Evolutionary conservation across 192 early-diverging fungal species (phyloP).

Genomic region (Endogone sp.): DNA sequence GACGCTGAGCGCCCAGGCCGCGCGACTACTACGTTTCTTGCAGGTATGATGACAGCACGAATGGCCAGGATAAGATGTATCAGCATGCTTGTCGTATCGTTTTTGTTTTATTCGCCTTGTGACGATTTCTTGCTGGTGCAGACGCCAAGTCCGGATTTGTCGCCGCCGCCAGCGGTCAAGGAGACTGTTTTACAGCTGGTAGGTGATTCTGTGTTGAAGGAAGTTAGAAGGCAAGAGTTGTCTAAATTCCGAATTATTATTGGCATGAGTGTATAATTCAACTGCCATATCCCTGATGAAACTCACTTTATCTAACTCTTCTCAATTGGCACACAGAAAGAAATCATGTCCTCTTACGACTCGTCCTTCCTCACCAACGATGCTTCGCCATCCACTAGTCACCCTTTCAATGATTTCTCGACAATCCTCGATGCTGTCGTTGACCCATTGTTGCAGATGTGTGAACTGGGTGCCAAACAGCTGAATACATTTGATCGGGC

Average conservation of each 20-base stretch:
- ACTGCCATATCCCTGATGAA: too few relatives aligned
- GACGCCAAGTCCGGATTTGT: conserved; percentile 52
- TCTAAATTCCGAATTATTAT: too few relatives aligned
- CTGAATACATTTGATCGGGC: conserved; percentile 55
- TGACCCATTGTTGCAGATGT: conserved; percentile 70
- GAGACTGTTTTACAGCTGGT: conserved; percentile 68
- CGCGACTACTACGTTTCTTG: conserved; percentile 36
- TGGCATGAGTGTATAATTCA: too few relatives aligned
- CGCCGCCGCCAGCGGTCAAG: conserved; percentile 58
- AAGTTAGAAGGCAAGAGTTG: too few relatives aligned
- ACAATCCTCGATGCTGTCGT: conserved; percentile 64
- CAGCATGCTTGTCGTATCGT: too few relatives aligned
- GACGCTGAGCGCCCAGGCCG: conserved; percentile 44
- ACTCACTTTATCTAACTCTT: not conserved
- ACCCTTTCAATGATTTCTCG: conserved; percentile 45
- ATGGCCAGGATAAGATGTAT: too few relatives aligned
- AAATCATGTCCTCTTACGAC: conserved; percentile 79
- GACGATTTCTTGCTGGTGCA: conserved; percentile 27
- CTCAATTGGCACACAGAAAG: conserved; percentile 43
- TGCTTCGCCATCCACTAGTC: conserved; percentile 5
- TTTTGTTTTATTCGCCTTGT: too few relatives aligned
- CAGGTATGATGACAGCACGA: conserved; percentile 46
- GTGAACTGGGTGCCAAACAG: conserved; percentile 51
- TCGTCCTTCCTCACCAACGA: conserved; percentile 57
- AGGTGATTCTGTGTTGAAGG: conserved; percentile 5